Evolutionary conservation across 768 basidiomycete genomes (phyloP).

Genomic region (Rossbeevera mucosa): DNA sequence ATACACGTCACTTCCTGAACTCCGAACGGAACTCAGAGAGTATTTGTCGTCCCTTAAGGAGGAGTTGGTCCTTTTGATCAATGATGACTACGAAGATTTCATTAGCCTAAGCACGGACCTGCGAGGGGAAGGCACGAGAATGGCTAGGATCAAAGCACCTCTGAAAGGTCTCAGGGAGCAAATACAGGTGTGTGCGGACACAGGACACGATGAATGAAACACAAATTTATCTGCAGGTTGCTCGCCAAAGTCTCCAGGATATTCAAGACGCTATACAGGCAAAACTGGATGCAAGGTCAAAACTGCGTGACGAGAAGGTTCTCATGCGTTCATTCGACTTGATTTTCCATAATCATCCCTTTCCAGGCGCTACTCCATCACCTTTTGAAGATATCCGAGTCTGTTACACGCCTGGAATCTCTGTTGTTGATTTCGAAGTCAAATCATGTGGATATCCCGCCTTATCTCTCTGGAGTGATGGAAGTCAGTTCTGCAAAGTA

Average conservation of each 20-base stretch:
- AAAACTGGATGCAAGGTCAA: constrained; percentile 72
- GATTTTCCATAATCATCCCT: constrained; percentile 1
- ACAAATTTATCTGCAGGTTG: constrained; percentile 36
- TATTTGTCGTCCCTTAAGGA: constrained; percentile 83
- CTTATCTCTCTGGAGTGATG: constrained; percentile 26
- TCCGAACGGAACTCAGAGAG: constrained; percentile 81
- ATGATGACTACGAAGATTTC: constrained; percentile 97
- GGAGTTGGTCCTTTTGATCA: constrained; percentile 92
- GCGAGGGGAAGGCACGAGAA: constrained; percentile 72
- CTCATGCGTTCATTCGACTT: background rate
- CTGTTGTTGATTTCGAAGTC: constrained; percentile 64
- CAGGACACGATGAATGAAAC: background rate
- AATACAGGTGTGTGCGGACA: constrained; percentile 54
- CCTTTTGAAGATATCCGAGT: constrained; percentile 89
- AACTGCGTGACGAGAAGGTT: constrained; percentile 81
- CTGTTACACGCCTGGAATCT: constrained; percentile 81
- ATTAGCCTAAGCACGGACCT: constrained; percentile 93
- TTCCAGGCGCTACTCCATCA: constrained; percentile 76
- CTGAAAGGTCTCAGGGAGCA: constrained; percentile 57
- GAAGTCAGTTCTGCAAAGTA: constrained; percentile 37
- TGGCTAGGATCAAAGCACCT: constrained; percentile 66
- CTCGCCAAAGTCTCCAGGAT: constrained; percentile 55
- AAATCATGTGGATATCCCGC: constrained; percentile 30
- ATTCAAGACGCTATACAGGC: constrained; percentile 72
- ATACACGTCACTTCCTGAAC: constrained; percentile 80